Evolutionary conservation across 2,329 filamentous ascomycete species (phyloP), one percentile per base, ranked within the genome.

Genomic region (Sclerotinia spermophila): DNA sequence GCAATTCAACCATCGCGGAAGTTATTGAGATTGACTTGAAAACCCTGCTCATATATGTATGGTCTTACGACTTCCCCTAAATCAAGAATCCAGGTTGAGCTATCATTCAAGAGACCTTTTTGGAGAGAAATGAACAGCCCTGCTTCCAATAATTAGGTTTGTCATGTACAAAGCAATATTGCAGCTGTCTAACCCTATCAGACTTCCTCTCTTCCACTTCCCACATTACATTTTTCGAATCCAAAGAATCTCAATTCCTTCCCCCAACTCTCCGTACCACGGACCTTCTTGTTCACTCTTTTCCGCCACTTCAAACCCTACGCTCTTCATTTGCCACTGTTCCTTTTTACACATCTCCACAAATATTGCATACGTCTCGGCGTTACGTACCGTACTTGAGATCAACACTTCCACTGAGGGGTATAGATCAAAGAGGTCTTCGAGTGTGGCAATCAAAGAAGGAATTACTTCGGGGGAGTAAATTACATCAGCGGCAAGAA

Each of bases 401-500:
- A 94, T 89, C 60, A 93, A 81, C 48, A 92, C 86, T 60, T 86
- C 81, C 21, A 89, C 82, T 0, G 78, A 77, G 3, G 87, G 85
- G 73, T 87, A 87, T 68, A 88, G 77, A 2, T 82, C 82, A 64
- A 91, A 86, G 19, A 93, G 81, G 65, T 90, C 85, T 44, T 84
- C 81, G 67, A 94, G 79, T 4, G 91, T 93, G 4, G 83, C 85
- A 3, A 92, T 83, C 35, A 95, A 82, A 1, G 87, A 82, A 0
- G 89, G 86, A 65, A 92, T 89, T 56, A 87, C 84, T 48, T 82
- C 82, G 72, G 83, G 83, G 77, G 95, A 91, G 79, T 94, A 95
- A 0, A 90, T 94, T 80, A 95, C 86, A 78, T 95, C 92, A 45
- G 92, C 91, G 5, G 91, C 92, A 40, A 95, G 80, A 3, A 94